A percentile compares a stretch with the other conserved stretches of the same genome.
These are phyloP conservation scores for Schwanniomyces occidentalis DNA, from an alignment of 805 yeast species.

Conservation along the genomic window DNA sequence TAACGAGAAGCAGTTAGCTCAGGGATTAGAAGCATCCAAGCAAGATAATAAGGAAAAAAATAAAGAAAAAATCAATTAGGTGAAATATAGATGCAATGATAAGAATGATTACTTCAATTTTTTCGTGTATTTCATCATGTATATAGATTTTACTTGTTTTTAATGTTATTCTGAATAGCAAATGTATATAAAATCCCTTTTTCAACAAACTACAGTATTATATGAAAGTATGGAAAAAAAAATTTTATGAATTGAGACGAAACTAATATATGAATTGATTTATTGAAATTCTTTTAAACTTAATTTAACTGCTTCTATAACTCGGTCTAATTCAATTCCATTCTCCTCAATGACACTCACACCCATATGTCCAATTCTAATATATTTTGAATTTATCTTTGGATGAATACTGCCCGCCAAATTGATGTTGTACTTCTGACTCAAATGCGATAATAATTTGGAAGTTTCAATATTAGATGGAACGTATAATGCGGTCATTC, in stretches of 20 bases:
- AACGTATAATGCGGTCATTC: slow-evolving; percentile 11
- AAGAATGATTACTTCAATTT: too few relatives aligned
- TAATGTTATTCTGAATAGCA: too few relatives aligned
- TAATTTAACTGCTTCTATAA: slow-evolving; percentile 5
- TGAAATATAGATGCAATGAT: too few relatives aligned
- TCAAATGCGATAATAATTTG: slow-evolving; percentile 3
- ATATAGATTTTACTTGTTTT: too few relatives aligned
- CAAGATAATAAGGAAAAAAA: neutral
- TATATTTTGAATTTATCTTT: slow-evolving; percentile 6
- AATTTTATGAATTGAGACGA: too few relatives aligned
- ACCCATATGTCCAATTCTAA: slow-evolving; percentile 11
- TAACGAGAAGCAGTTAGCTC: slow-evolving; percentile 24
- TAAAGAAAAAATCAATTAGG: neutral
- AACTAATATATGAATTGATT: too few relatives aligned
- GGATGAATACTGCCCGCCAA: slow-evolving; percentile 11
- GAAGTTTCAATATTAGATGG: slow-evolving; percentile 5
- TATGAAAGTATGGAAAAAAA: too few relatives aligned
- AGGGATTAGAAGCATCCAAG: slow-evolving; percentile 9
- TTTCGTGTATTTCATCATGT: too few relatives aligned
- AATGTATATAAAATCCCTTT: too few relatives aligned
- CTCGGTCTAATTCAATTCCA: slow-evolving; percentile 6
- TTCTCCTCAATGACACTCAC: slow-evolving; percentile 6
- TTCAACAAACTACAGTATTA: too few relatives aligned
- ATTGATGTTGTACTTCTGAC: slow-evolving; percentile 4
- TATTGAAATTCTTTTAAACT: too few relatives aligned